Percentiles rank a stretch among this genome's conserved stretches.
phyloP scores from a whole-genome alignment of 345 rosid genomes.

The Lagerstroemia speciosa region DNA sequence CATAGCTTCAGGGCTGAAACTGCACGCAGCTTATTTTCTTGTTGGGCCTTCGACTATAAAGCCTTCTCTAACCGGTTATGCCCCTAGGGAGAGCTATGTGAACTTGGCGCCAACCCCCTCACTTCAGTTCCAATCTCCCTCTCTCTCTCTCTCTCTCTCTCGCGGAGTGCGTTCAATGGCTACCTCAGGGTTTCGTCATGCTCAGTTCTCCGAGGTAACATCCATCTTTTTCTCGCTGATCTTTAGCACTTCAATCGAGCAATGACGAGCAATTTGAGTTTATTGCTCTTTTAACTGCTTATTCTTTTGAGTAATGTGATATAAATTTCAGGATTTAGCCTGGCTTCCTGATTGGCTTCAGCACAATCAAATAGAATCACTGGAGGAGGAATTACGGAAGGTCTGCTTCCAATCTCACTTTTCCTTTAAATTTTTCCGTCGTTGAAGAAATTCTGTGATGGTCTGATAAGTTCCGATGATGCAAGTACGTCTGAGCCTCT shows the following conservation, averaged over 20 bases:
- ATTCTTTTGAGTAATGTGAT: not conserved
- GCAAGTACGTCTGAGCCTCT: no score
- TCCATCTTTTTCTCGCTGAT: not conserved
- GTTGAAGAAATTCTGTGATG: not conserved
- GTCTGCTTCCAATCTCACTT: slow-evolving; percentile 7
- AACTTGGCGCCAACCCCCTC: slow-evolving; percentile 5
- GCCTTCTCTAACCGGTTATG: no score
- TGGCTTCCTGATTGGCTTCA: slow-evolving; percentile 49
- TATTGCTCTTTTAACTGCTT: no score
- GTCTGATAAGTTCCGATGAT: no score
- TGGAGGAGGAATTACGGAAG: slow-evolving; percentile 15
- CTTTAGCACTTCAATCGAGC: not conserved
- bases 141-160: not conserved
- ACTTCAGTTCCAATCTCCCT: no score
- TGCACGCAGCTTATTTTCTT: no score
- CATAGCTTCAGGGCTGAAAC: no score
- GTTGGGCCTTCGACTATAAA: no score
- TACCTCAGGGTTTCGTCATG: slow-evolving; percentile 40
- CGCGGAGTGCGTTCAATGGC: slow-evolving; percentile 3
- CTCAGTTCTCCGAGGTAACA: slow-evolving; percentile 50
- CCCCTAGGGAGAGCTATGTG: no score
- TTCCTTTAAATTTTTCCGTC: not conserved
- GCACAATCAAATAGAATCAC: slow-evolving; percentile 16
- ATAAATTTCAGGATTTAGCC: slow-evolving; percentile 26
- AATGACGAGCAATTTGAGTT: not conserved